phyloP scores from a whole-genome alignment of 2,329 filamentous ascomycete genomes.

The Alternaria metachromatica region DNA sequence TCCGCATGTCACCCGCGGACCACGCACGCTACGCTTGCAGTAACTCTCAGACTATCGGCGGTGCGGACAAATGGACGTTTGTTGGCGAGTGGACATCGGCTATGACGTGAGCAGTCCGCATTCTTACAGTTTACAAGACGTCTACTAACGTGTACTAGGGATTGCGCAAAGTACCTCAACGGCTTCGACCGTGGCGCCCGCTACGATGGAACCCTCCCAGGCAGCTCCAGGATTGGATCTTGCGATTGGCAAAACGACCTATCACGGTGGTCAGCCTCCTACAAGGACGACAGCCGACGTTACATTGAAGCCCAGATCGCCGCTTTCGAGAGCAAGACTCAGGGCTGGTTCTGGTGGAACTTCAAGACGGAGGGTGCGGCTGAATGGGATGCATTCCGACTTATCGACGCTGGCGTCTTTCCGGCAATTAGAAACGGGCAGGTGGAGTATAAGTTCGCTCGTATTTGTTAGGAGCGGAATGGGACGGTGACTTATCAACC shows the following conservation, averaged over 20 bases:
- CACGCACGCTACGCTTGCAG: conserved; percentile 65
- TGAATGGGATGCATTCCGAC: conserved; percentile 61
- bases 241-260: conserved; percentile 61
- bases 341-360: conserved; percentile 66
- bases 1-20: conserved; percentile 58
- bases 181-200: conserved; percentile 66
- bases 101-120: conserved; percentile 56
- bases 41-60: conserved; percentile 56
- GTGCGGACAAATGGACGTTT: conserved; percentile 66
- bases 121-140: neutral
- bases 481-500: neutral
- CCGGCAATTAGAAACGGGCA: conserved; percentile 41
- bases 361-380: conserved; percentile 63
- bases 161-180: conserved; percentile 60
- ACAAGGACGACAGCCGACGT: conserved; percentile 55
- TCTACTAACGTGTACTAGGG: conserved; percentile 26
- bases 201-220: conserved; percentile 63
- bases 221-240: conserved; percentile 58
- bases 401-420: conserved; percentile 60
- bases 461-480: conserved; percentile 22
- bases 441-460: conserved; percentile 31
- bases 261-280: conserved; percentile 55
- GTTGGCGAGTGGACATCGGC: conserved; percentile 73
- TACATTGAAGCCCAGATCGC: conserved; percentile 64
- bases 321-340: conserved; percentile 58